These are phyloP conservation scores for Zelonia costaricensis DNA, from an alignment of 208 protist genomes.

Conservation along the genomic window DNA sequence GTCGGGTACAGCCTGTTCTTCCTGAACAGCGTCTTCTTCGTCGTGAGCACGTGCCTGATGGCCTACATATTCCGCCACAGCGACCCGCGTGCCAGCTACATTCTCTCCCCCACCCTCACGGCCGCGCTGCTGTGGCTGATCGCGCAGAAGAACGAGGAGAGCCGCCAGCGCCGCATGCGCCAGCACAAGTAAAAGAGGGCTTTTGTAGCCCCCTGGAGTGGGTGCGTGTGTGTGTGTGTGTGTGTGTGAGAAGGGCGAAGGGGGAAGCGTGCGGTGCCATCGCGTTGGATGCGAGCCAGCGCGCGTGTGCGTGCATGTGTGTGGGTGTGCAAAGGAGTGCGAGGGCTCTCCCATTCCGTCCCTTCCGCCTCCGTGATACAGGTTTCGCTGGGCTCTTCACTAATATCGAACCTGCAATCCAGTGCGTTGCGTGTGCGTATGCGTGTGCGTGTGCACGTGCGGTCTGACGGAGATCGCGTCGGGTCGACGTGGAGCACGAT, in stretches of 20 bases:
- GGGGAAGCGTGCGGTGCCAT: conserved; percentile 7
- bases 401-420: no score
- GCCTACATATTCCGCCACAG: conserved; percentile 87
- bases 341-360: no score
- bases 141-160: conserved; percentile 92
- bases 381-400: no score
- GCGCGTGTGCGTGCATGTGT: neutral
- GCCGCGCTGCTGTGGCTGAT: conserved; percentile 85
- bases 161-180: conserved; percentile 80
- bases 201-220: neutral
- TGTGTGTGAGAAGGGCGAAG: neutral
- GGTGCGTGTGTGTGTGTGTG: neutral
- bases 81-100: conserved; percentile 79
- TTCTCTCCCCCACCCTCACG: conserved; percentile 77
- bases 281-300: conserved; percentile 2
- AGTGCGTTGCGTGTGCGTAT: no score
- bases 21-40: conserved; percentile 83
- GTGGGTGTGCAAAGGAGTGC: no score
- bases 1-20: conserved; percentile 85
- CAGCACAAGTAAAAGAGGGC: conserved; percentile 70
- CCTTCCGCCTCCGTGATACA: no score
- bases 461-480: no score
- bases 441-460: no score
- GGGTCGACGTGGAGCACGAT: no score
- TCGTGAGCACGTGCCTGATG: conserved; percentile 70